Evolutionary conservation across 257 asterid genomes (phyloP), one percentile per base, ranked within the genome.

Genomic region (Solanum gracilifrons): DNA sequence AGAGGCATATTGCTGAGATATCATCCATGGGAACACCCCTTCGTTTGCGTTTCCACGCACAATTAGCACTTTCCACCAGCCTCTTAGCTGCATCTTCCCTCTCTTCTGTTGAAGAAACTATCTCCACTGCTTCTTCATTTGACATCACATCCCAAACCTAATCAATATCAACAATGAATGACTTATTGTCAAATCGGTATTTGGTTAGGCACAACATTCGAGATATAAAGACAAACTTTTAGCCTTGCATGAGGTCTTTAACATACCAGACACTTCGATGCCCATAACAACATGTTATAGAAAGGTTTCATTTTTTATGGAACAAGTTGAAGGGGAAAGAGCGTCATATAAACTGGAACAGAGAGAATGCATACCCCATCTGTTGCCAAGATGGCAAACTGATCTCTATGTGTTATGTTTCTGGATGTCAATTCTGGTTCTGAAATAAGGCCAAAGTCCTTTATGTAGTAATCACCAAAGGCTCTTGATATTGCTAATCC

Each of bases 141-240:
- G 97, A 90, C 12, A 95, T 51, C 21, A 94, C 98, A 89, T 95
- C 98, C 98, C 98, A 95, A 21, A 95, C 92, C 98, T 95, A 25
- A 29, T 9, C 41, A 43, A 25, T 46, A 79, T 80, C 10, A 80
- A 80, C 29, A 79, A 15, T 43, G 27, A 43, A 16, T 43, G 64
- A 79, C 12, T 79, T 41, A n/a, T n/a, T 6, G 11, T 75, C 48
- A 37, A 37, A 0, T 23, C 12, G 3, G 7, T 1, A 66, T 25
- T 66, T 66, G 73, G 13, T 66, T 66, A 69, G 23, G 23, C 75
- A 69, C 6, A 10, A 20, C 12, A 5, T 71, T 71, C 9, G 25
- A 72, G 13, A 72, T 1, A 39, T 55, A 39, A 25, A 77, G 13
- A 39, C 33, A 6, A 8, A 39, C 33, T n/a, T 27, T 6, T 77